These are phyloP conservation scores for Paramecium biaurelia DNA, from an alignment of 73 alveolate genomes.

Conservation along the genomic window DNA sequence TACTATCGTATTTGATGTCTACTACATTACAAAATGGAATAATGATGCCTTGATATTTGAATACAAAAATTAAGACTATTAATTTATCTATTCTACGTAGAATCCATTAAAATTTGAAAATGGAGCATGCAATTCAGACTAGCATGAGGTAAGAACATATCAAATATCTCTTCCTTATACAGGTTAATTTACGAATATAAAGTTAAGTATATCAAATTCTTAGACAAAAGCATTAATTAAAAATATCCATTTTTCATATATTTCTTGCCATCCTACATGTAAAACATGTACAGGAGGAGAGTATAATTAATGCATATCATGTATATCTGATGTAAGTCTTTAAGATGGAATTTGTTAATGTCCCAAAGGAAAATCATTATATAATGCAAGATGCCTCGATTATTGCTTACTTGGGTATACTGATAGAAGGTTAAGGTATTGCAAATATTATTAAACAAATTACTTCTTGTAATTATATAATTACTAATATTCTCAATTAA, in stretches of 20 bases:
- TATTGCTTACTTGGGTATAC: background rate
- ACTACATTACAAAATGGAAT: background rate
- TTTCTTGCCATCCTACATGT: background rate
- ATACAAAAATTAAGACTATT: background rate
- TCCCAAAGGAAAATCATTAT: background rate
- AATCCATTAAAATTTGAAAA: background rate
- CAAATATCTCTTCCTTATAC: background rate
- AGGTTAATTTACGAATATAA: background rate
- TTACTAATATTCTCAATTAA: background rate
- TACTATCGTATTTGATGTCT: background rate
- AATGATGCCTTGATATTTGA: background rate
- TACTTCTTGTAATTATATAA: background rate
- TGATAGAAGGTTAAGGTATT: background rate
- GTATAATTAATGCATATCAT: background rate
- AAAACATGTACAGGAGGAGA: background rate
- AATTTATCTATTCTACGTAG: background rate
- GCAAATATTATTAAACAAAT: background rate
- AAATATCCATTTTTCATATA: background rate
- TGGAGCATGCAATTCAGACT: background rate
- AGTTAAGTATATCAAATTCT: background rate
- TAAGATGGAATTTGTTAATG: background rate
- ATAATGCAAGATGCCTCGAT: background rate
- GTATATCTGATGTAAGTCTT: background rate
- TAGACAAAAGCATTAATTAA: background rate
- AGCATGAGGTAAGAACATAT: background rate